These are phyloP conservation scores for Detonula confervacea DNA, from an alignment of 352 stramenopile species.

Conservation along the genomic window DNA sequence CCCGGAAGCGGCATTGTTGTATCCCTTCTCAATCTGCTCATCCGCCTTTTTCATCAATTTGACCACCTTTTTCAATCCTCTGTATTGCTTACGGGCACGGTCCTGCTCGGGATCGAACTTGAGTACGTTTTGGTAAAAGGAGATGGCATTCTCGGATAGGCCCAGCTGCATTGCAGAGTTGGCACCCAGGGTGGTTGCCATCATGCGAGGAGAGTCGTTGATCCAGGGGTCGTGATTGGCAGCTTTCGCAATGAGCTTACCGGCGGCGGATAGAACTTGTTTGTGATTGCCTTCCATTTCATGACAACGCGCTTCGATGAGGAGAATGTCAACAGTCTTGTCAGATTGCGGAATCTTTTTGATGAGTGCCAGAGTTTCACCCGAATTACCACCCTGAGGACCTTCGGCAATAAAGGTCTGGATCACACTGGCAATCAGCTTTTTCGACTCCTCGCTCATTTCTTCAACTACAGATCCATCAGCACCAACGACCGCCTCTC, in stretches of 20 bases:
- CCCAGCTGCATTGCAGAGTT: constrained; percentile 72
- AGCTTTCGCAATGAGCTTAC: constrained; percentile 59
- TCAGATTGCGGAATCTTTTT: constrained; percentile 58
- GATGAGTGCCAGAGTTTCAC: constrained; percentile 50
- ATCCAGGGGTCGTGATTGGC: constrained; percentile 58
- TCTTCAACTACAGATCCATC: constrained; percentile 34
- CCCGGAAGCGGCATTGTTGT: constrained; percentile 61
- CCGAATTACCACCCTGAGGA: constrained; percentile 48
- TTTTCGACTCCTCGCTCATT: constrained; percentile 10
- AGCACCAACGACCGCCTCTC: constrained; percentile 27
- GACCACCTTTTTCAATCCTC: constrained; percentile 69
- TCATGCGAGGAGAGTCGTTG: constrained; percentile 60
- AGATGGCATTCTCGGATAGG: constrained; percentile 66
- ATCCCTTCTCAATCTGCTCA: constrained; percentile 71
- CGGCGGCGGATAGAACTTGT: constrained; percentile 51
- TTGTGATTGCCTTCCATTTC: constrained; percentile 67
- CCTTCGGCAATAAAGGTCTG: constrained; percentile 42
- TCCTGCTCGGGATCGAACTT: constrained; percentile 74
- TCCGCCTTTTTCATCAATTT: constrained; percentile 69
- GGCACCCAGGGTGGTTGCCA: constrained; percentile 63
- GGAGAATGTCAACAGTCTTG: constrained; percentile 58
- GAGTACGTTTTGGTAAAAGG: constrained; percentile 73
- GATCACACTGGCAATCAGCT: constrained; percentile 46
- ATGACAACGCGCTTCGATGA: constrained; percentile 68
- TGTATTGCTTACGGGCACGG: constrained; percentile 66